These are phyloP conservation scores for Biancaea sappan DNA, from an alignment of 306 rosid species.

Conservation along the genomic window DNA sequence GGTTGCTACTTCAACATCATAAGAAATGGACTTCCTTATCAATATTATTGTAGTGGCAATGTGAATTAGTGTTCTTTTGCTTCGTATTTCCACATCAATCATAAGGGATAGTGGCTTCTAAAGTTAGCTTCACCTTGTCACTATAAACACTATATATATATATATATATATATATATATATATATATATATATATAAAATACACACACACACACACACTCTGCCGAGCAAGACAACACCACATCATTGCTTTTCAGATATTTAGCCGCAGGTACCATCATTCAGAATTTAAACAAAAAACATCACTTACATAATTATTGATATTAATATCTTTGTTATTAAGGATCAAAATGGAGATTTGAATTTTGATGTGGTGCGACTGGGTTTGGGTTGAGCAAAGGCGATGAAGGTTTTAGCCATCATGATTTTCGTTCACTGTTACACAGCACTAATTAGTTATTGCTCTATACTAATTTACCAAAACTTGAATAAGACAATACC, in stretches of 20 bases:
- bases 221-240: not conserved
- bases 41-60: not conserved
- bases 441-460: not conserved
- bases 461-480: not conserved
- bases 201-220: not conserved
- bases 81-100: not conserved
- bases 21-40: too few relatives aligned
- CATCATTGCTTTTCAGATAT: not conserved
- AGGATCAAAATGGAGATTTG: not conserved
- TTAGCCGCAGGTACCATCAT: not conserved
- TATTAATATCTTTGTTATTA: not conserved
- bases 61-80: not conserved
- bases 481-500: not conserved
- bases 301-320: not conserved
- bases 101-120: constrained; percentile 10
- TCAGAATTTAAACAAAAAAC: not conserved
- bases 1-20: not conserved
- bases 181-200: too few relatives aligned
- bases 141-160: not conserved
- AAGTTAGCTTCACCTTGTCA: not conserved
- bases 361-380: not conserved
- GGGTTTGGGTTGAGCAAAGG: not conserved
- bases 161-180: not conserved
- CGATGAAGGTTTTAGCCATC: not conserved
- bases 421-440: not conserved